phyloP scores from a whole-genome alignment of 306 rosid genomes.

The Cicer arietinum region DNA sequence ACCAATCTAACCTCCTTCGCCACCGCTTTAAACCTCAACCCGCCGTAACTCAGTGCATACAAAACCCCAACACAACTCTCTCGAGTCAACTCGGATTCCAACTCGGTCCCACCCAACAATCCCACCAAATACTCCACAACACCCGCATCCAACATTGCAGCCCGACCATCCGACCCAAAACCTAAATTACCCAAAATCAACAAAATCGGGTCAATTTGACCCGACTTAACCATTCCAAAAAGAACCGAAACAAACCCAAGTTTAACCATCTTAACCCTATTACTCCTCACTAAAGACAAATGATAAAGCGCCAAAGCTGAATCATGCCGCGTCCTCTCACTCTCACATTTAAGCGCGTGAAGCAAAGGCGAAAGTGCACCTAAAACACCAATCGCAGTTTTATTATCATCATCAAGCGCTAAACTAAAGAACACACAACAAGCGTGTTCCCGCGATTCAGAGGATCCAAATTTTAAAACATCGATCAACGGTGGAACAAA shows the following conservation, averaged over 20 bases:
- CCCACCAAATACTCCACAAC: slow-evolving; percentile 69
- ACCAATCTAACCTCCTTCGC: slow-evolving; percentile 60
- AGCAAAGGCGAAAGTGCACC: slow-evolving; percentile 82
- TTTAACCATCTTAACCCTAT: slow-evolving; percentile 74
- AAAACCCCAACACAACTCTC: slow-evolving; percentile 71
- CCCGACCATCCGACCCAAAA: slow-evolving; percentile 68
- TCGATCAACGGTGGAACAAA: slow-evolving; percentile 78
- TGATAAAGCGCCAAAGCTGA: slow-evolving; percentile 83
- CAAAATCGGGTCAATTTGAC: slow-evolving; percentile 58
- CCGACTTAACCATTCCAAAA: slow-evolving; percentile 62
- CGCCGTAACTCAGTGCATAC: slow-evolving; percentile 70
- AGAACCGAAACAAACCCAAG: slow-evolving; percentile 68
- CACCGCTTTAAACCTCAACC: slow-evolving; percentile 79
- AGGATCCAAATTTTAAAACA: slow-evolving; percentile 63
- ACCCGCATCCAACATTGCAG: slow-evolving; percentile 76
- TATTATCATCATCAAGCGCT: slow-evolving; percentile 74
- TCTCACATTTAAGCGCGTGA: slow-evolving; percentile 60
- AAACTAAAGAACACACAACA: slow-evolving; percentile 83
- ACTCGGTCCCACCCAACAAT: slow-evolving; percentile 44
- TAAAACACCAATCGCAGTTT: slow-evolving; percentile 82
- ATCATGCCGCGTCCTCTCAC: slow-evolving; percentile 84
- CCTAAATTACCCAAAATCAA: slow-evolving; percentile 64
- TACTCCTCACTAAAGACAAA: slow-evolving; percentile 74
- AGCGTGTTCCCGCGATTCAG: slow-evolving; percentile 88
- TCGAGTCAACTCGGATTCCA: slow-evolving; percentile 46